phyloP scores from a whole-genome alignment of 805 yeast genomes.

The Jamesozyma piceae region DNA sequence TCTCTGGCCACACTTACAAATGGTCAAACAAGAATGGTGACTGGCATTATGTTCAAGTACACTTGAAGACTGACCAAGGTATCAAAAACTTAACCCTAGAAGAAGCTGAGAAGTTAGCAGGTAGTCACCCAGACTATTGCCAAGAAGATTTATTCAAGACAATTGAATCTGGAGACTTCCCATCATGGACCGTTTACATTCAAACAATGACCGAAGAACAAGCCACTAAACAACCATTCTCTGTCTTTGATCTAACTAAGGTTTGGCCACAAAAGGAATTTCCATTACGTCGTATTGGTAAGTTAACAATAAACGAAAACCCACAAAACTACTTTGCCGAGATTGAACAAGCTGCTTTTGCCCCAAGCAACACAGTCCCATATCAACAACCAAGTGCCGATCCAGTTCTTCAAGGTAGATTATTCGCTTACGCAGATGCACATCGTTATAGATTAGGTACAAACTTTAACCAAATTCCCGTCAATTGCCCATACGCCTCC shows the following conservation, averaged over 20 bases:
- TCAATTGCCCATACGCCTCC: conserved; percentile 60
- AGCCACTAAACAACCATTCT: conserved; percentile 65
- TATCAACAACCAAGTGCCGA: conserved; percentile 76
- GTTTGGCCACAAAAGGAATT: conserved; percentile 83
- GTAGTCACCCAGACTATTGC: conserved; percentile 74
- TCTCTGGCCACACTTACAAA: conserved; percentile 59
- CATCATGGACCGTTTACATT: conserved; percentile 77
- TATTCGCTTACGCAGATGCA: conserved; percentile 77
- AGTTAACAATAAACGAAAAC: conserved; percentile 67
- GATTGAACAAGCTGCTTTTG: conserved; percentile 76
- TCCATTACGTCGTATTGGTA: conserved; percentile 82
- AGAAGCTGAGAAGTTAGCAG: conserved; percentile 59
- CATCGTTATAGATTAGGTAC: conserved; percentile 71
- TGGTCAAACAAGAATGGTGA: conserved; percentile 47
- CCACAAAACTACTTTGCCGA: conserved; percentile 84
- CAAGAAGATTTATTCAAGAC: conserved; percentile 72
- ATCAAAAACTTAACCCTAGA: conserved; percentile 45
- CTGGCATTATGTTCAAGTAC: conserved; percentile 50
- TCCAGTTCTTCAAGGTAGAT: conserved; percentile 72
- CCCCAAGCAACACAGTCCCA: conserved; percentile 79
- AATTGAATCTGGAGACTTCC: conserved; percentile 67
- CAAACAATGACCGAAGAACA: conserved; percentile 82
- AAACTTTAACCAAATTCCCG: conserved; percentile 79
- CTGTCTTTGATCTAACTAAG: conserved; percentile 84
- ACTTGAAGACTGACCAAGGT: conserved; percentile 46